Base-by-base conservation (phyloP, 441 rosid genomes). In the Gossypium schwendimanii region DNA sequence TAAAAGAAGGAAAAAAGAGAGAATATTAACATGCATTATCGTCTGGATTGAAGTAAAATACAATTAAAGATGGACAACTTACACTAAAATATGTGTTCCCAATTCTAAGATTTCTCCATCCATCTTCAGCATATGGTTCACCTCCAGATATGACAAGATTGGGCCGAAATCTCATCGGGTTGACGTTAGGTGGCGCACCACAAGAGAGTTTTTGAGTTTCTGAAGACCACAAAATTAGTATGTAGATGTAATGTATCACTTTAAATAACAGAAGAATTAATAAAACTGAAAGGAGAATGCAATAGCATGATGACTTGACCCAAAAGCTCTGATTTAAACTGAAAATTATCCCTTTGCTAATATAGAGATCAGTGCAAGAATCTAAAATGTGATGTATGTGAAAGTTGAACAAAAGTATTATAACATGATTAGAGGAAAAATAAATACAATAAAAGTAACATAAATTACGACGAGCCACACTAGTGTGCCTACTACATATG, bases 121-220 rank as follows among this genome's bases (percentile, higher is more conserved):
- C 78, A 85, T 94, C 98, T 88, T 94, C 97, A 2, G 88, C 84
- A 33, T 87, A 92, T 23, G 99, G 91, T 76, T 86, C 84, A 65
- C 88, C 93, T 63, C 99, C 97, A 6, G 90, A 79, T 77, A 91
- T 33, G 52, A 91, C 81, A 73, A 92, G 87, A 80, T 88, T 94
- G 57, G 98, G 99, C 69, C 97, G 88, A 79, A 94, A 94, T 74
- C 98, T 91, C 83, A 76, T 71, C 73, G 93, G 81, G 73, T 70
- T 80, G 6, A 92, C 81, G 70, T 74, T 81, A 71, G 77, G 69
- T 26, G 77, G 65, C 18, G 72, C 73, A 66, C 64, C 79, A 65
- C 9, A 75, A 63, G 72, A 62, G 69, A 68, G 77, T 24, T 80
- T 75, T 45, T 17, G 79, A 41, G 41, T 76, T 80, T 81, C 87